Base-by-base conservation (phyloP, 2,329 filamentous ascomycete species). In the Massarina eburnea region DNA sequence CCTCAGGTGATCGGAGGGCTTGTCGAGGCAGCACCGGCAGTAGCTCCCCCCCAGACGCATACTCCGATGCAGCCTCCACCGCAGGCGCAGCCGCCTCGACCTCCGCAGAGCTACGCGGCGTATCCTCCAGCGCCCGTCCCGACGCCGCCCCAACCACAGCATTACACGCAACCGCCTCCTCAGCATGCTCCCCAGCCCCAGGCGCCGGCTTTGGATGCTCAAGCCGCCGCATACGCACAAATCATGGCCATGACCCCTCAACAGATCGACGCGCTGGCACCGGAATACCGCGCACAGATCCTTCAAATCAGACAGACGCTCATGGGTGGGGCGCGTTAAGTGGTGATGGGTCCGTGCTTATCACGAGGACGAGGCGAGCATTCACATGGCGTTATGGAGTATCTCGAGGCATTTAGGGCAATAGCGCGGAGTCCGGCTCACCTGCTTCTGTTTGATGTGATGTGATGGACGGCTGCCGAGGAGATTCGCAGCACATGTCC, bases 1-100 rank as follows among this genome's bases (percentile, higher is more conserved):
- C 88, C 89, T 12, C 85, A 85, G 59, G 85, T 91, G 3, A 84
- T 97, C 43, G 82, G 86, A 52, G 85, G 87, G 4, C 89, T 97
- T 22, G 80, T 96, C 42, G 88, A 95, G 62, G 68, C 72, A 43
- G 59, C 58, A 29, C 61, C 64, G 10, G 53, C 59, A 15, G 66
- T 64, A 33, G 61, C 61, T 15, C 61, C 64, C 8, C 67, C 68
- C 27, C 64, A 67, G 74, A 68, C 53, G 44, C 55, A 55, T 36
- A 73, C 67, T 8, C 58, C 59, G 17, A 52, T 57, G 32, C 55
- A 52, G 18, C 61, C 66, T 29, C 57, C 61, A 48, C 58, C 66
- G 46, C 58, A 32, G 34, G 21, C 34, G 12, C 41, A 45, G 21
- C 46, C 68, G 40, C 62, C 59, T 45, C 64, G 62, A 30, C 63